Evolutionary conservation across 2,329 filamentous ascomycete genomes (phyloP), one percentile per base, ranked within the genome.

Genomic region (Metarhizium humberi): DNA sequence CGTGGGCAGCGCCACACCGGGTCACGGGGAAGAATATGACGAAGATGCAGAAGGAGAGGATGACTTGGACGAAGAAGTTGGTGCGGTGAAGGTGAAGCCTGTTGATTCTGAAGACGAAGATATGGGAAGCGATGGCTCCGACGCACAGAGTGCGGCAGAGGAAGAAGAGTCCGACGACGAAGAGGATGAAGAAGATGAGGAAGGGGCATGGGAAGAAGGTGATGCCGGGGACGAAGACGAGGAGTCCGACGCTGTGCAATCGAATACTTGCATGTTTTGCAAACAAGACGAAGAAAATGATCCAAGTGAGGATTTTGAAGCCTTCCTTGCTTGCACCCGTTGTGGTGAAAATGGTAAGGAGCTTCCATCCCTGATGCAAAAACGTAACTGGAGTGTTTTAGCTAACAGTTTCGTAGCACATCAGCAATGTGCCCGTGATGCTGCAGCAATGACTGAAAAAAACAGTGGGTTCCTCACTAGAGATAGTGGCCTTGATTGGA

Each of bases 291-390:
- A 95, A 71, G 88, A 94, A 54, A 79, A 92, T 59, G 90, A 92
- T 63, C 88, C 89, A 1, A 85, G 81, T 60, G 87, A 89, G 61
- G 88, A 92, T 60, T 94, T 86, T 64, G 90, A 94, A 69, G 78
- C 86, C 56, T 90, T 87, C 68, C 75, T 96, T 57, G 75, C 85
- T 53, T 96, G 92, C 70, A 77, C 76, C 57, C 78, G 83, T 60
- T 97, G 92, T 71, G 85, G 85, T 61, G 88, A 92, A 67, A 88
- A 90, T 71, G 85, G 91, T 95, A 77, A 72, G 88, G 82, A 54
- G 50, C 53, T 20, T 32, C 34, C 42, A 25, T 25, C 60, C 58
- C 57, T 55, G 58, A 60, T 54, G 45, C 61, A 65, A 43, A 45
- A 6, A 32, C 8, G 58, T 64, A n/a, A 13, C 18, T 2, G 20